Evolutionary conservation across 2,329 filamentous ascomycete species (phyloP), one percentile per base, ranked within the genome.

Genomic region (Piedraia hortae): DNA sequence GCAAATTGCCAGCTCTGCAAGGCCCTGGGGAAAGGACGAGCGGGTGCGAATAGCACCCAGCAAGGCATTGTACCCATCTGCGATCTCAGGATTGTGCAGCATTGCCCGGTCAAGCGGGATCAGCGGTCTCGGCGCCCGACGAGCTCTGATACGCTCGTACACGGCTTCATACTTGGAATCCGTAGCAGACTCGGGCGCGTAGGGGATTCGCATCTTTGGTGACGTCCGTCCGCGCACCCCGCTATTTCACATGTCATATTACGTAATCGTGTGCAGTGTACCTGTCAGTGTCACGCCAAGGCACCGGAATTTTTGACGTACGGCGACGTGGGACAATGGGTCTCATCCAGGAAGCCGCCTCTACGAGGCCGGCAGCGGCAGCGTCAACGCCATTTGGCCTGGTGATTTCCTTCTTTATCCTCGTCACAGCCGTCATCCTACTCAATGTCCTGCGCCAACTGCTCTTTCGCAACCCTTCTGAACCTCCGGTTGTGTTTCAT

Each of bases 381-480:
- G 23, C 12, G 25, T 35, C 24, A 28, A 33, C 20, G 16, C 27
- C 12, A 17, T 23, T 20, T 53, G 49, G 39, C 45, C 51, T 20
- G 38, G 62, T 24, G 36, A 46, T 24, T 39, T 36, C 52, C 20
- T 51, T 40, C 22, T 34, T 55, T 27, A 35, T 47, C 33, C 46
- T 50, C 31, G 48, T 62, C 38, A 34, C 62, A 31, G 43, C 48
- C 19, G 46, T 64, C 10, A 59, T 91, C 25, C 41, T 73, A 27
- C 39, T 80, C 51, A 91, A 93, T 46, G 66, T 93, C 32, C 39
- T 74, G 34, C 56, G 56, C 31, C 82, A 93, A 48, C 35, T 88
- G 25, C 51, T 91, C 29, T 28, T 39, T 25, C 33, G 34, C 22
- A 73, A 78, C 36, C 62, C 70, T 22, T 72, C 78, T 24, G 50